Evolutionary conservation across 257 asterid genomes (phyloP).

Genomic region (Thymus quinquecostatus): DNA sequence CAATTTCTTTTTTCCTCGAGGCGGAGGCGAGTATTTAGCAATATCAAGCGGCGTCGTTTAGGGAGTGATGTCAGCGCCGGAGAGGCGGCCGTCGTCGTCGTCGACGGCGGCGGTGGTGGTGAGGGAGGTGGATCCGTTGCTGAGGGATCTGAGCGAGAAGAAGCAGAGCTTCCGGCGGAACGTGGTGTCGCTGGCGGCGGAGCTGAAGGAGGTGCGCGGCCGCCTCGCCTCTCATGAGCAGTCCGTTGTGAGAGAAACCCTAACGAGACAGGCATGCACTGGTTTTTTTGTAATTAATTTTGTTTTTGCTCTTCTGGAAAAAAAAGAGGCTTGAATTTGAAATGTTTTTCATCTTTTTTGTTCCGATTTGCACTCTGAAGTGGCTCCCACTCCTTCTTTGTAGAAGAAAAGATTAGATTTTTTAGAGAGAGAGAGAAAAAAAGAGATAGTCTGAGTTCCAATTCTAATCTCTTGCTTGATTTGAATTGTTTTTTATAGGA

Average conservation of each 20-base stretch:
- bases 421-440: neutral
- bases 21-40: too few relatives aligned
- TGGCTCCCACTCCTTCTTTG: slow-evolving; percentile 29
- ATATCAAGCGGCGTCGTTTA: slow-evolving; percentile 24
- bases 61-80: slow-evolving; percentile 49
- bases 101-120: slow-evolving; percentile 28
- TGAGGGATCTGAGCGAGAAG: slow-evolving; percentile 86
- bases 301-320: neutral
- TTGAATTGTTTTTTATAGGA: slow-evolving; percentile 46
- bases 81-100: slow-evolving; percentile 39
- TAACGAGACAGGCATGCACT: slow-evolving; percentile 72
- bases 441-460: too few relatives aligned
- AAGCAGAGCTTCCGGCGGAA: slow-evolving; percentile 89
- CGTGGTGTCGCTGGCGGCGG: slow-evolving; percentile 95
- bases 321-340: slow-evolving; percentile 14
- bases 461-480: neutral
- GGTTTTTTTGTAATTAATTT: neutral
- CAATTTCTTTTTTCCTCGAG: neutral
- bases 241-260: slow-evolving; percentile 58
- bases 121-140: slow-evolving; percentile 77
- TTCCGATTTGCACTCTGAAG: slow-evolving; percentile 18
- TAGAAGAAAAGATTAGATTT: slow-evolving; percentile 21
- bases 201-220: slow-evolving; percentile 83
- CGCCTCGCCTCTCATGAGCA: slow-evolving; percentile 73
- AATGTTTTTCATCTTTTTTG: slow-evolving; percentile 33